Evolutionary conservation across 2,329 filamentous ascomycete genomes (phyloP), one percentile per base, ranked within the genome.

Genomic region (Epichloe typhina): DNA sequence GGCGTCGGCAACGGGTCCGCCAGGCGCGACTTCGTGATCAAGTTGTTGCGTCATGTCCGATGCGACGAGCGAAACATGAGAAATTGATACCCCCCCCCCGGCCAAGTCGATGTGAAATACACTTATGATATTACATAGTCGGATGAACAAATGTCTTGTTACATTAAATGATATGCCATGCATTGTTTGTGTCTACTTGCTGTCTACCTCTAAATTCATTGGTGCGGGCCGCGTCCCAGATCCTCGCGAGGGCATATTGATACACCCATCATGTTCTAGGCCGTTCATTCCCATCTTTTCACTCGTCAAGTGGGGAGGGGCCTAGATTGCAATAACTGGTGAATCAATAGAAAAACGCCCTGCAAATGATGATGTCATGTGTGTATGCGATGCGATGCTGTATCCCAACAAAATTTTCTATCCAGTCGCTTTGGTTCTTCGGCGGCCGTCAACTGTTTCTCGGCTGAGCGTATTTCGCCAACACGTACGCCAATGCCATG

Each of bases 401-500:
- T 19, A 15, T 50, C 35, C 33, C 40, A 46, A 47, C 40, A 52
- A 51, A 51, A 52, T 51, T 51, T 52, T 58, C 62, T 66, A 66
- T 58, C 57, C 55, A 38, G 50, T 54, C 39, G 31, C 15, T 17
- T 35, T 26, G 39, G 40, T 43, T 37, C 26, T 19, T 23, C n/a
- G 23, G 15, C 35, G 35, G 40, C 45, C 15, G 15, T 35, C 39
- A 39, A 33, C 19, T 23, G 37, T 26, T 40, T 43, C 21, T 17
- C 31, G 23, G 55, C 52, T 55, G 51, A 54, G 58, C 56, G 50
- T 59, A 53, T 56, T 54, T 62, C 59, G 66, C 66, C 62, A 64
- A 67, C 61, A 69, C 56, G 59, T 73, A 75, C 60, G 69, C 62
- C 53, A 64, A 59, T 44, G 64, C 70, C 50, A 60, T 60, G 36